A percentile compares a stretch with the other conserved stretches of the same genome.
Evolutionary conservation across 2,329 filamentous ascomycete species (phyloP).

Genomic region (Cladosporium velox): DNA sequence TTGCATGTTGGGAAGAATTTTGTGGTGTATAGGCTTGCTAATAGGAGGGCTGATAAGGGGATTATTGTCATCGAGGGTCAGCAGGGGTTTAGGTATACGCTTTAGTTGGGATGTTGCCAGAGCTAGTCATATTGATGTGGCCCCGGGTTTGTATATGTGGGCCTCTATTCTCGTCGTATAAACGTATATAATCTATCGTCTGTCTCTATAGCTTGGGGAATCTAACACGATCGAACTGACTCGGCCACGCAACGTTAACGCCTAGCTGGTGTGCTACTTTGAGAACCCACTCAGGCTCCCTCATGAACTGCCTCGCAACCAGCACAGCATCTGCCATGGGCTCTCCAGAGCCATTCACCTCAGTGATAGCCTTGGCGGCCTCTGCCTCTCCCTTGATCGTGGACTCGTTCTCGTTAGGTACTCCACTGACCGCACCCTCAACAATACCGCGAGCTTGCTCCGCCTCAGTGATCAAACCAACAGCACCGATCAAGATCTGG

Average conservation of each 20-base stretch:
- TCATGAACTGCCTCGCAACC: slow-evolving; percentile 57
- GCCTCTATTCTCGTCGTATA: not conserved
- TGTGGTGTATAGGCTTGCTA: slow-evolving; percentile 24
- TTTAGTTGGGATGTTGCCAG: not conserved
- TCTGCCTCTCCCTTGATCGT: slow-evolving; percentile 32
- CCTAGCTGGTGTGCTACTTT: slow-evolving; percentile 52
- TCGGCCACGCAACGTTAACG: slow-evolving; percentile 51
- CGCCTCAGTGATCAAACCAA: slow-evolving; percentile 56
- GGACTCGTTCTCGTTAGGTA: slow-evolving; percentile 16
- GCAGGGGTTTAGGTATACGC: slow-evolving; percentile 18
- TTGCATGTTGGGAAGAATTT: slow-evolving; percentile 29
- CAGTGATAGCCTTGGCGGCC: slow-evolving; percentile 41
- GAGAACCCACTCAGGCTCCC: slow-evolving; percentile 58
- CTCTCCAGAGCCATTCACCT: slow-evolving; percentile 31
- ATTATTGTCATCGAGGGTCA: slow-evolving; percentile 26
- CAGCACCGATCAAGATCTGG: slow-evolving; percentile 53
- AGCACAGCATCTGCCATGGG: slow-evolving; percentile 52
- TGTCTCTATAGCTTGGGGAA: slow-evolving; percentile 31
- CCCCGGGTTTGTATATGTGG: not conserved
- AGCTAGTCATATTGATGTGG: not conserved
- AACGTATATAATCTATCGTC: not conserved
- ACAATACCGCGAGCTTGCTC: slow-evolving; percentile 53
- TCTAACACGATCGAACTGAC: slow-evolving; percentile 45
- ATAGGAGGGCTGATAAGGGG: slow-evolving; percentile 27
- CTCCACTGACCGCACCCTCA: slow-evolving; percentile 26